These are phyloP conservation scores for Boletus coccyginus DNA, from an alignment of 768 basidiomycete species.

Conservation along the genomic window DNA sequence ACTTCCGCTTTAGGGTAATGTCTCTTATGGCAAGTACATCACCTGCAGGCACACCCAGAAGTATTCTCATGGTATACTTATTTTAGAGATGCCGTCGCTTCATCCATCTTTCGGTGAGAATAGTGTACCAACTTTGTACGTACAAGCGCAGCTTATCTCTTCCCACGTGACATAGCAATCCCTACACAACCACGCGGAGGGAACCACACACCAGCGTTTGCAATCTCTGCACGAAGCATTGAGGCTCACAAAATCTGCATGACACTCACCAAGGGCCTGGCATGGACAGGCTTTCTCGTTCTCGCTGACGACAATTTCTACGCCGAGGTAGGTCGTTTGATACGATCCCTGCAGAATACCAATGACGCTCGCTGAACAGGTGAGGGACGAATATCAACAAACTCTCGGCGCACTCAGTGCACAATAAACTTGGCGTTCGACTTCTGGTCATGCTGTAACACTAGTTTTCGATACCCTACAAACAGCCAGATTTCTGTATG, in stretches of 20 bases:
- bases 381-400: constrained; percentile 24
- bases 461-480: constrained; percentile 13
- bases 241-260: constrained; percentile 66
- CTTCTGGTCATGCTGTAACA: constrained; percentile 12
- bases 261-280: constrained; percentile 56
- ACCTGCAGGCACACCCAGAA: constrained; percentile 2
- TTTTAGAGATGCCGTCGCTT: constrained; percentile 55
- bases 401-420: constrained; percentile 3
- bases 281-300: constrained; percentile 58
- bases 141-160: constrained; percentile 20
- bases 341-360: not conserved
- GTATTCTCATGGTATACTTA: constrained; percentile 14
- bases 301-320: constrained; percentile 59
- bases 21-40: constrained; percentile 56
- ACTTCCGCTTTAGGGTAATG: constrained; percentile 56
- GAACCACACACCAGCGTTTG: constrained; percentile 74
- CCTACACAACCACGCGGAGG: constrained; percentile 68
- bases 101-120: constrained; percentile 61
- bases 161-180: constrained; percentile 47
- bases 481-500: constrained; percentile 5
- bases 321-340: constrained; percentile 39
- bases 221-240: constrained; percentile 52
- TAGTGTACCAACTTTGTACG: not conserved
- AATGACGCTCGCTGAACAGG: constrained; percentile 11
- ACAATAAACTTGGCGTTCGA: not conserved